These are phyloP conservation scores for Cyclaneusma minus DNA, from an alignment of 2,329 filamentous ascomycete species.

Conservation along the genomic window DNA sequence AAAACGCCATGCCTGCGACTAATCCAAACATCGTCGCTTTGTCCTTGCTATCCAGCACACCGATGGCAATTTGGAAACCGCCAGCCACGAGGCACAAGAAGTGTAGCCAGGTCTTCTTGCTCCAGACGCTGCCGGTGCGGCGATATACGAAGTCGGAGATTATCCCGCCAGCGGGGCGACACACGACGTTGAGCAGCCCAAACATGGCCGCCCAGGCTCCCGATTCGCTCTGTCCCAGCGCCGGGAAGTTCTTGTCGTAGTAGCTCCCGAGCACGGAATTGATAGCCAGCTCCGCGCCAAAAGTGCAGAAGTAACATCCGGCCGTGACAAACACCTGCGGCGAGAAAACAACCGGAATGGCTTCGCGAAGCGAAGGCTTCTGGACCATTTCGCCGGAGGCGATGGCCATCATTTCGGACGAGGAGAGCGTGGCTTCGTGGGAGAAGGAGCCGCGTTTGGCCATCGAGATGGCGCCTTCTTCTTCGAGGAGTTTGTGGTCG, in stretches of 20 bases:
- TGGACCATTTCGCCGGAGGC: slow-evolving; percentile 34
- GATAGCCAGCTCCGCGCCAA: slow-evolving; percentile 46
- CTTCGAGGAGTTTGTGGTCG: slow-evolving; percentile 16
- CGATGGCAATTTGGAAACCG: slow-evolving; percentile 45
- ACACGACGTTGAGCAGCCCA: slow-evolving; percentile 56
- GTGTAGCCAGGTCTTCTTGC: slow-evolving; percentile 47
- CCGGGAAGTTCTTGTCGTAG: slow-evolving; percentile 43
- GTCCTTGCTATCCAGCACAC: slow-evolving; percentile 43
- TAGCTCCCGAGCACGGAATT: slow-evolving; percentile 43
- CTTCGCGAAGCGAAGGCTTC: slow-evolving; percentile 38
- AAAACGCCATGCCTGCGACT: slow-evolving; percentile 62
- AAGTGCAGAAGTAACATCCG: slow-evolving; percentile 45
- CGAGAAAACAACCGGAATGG: slow-evolving; percentile 28
- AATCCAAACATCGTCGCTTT: slow-evolving; percentile 59
- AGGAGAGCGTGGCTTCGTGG: slow-evolving; percentile 30
- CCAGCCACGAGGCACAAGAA: slow-evolving; percentile 39
- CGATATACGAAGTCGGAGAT: slow-evolving; percentile 26
- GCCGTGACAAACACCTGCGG: slow-evolving; percentile 39
- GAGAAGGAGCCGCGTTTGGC: slow-evolving; percentile 22
- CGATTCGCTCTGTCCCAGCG: slow-evolving; percentile 37
- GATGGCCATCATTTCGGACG: slow-evolving; percentile 36
- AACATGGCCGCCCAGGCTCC: slow-evolving; percentile 58
- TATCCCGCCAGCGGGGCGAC: slow-evolving; percentile 49
- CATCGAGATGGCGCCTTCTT: slow-evolving; percentile 19
- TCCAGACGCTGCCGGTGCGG: slow-evolving; percentile 35